These are phyloP conservation scores for Pseudogymnoascus sp. DNA, from an alignment of 2,329 filamentous ascomycete genomes.

Conservation along the genomic window DNA sequence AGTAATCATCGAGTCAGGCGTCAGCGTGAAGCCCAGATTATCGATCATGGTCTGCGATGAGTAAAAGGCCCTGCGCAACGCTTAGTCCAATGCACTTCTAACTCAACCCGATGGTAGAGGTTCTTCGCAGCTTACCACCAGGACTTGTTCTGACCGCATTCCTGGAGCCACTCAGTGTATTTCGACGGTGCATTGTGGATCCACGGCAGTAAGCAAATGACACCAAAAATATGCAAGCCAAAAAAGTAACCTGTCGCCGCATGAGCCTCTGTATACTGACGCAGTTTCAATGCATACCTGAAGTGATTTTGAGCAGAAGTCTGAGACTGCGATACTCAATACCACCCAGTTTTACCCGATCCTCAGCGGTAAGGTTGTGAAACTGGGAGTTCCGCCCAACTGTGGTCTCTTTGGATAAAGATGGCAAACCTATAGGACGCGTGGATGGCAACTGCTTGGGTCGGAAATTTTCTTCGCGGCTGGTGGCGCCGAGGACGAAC, in stretches of 20 bases:
- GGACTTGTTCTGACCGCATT: conserved; percentile 51
- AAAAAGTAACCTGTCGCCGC: conserved; percentile 56
- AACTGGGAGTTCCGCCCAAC: conserved; percentile 91
- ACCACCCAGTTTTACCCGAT: conserved; percentile 88
- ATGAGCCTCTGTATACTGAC: background rate
- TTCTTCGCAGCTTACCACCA: conserved; percentile 92
- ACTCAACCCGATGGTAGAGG: conserved; percentile 50
- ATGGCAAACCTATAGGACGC: conserved; percentile 19
- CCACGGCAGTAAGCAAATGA: conserved; percentile 71
- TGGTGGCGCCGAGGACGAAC: background rate
- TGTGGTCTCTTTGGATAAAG: conserved; percentile 28
- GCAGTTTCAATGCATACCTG: conserved; percentile 16
- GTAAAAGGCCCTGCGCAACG: background rate
- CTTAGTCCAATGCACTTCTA: background rate
- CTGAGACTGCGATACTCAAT: conserved; percentile 94
- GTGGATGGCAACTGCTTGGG: background rate
- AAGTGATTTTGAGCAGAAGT: conserved; percentile 35
- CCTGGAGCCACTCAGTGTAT: conserved; percentile 46
- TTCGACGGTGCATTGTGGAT: conserved; percentile 61
- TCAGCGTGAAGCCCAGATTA: conserved; percentile 88
- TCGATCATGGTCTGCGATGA: conserved; percentile 44
- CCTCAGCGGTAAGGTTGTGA: conserved; percentile 76
- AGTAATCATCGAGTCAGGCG: conserved; percentile 86
- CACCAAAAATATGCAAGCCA: conserved; percentile 69
- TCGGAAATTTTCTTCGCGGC: background rate